These are phyloP conservation scores for Trichoderma arundinaceum DNA, from an alignment of 2,329 filamentous ascomycete genomes.

Conservation along the genomic window DNA sequence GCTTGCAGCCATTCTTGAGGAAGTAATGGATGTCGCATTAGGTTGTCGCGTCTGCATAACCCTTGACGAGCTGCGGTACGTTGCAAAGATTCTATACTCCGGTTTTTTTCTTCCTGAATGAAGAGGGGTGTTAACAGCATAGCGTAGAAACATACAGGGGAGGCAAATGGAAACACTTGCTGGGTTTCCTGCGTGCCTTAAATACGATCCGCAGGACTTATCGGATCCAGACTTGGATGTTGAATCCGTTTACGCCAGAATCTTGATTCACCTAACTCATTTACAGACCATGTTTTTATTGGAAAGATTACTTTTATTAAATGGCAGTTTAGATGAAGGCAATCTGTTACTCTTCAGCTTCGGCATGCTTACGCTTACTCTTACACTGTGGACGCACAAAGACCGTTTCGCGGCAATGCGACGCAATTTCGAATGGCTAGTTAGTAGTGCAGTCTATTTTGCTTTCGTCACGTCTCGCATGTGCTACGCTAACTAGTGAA, in stretches of 20 bases:
- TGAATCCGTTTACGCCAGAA: conserved; percentile 49
- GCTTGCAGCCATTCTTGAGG: conserved; percentile 60
- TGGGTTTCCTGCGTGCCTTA: conserved; percentile 45
- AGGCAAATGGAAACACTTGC: conserved; percentile 9
- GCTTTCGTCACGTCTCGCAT: background rate
- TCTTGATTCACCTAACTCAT: conserved; percentile 56
- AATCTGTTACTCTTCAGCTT: conserved; percentile 53
- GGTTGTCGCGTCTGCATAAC: conserved; percentile 38
- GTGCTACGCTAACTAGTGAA: background rate
- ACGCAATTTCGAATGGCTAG: conserved; percentile 57
- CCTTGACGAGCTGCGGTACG: conserved; percentile 23
- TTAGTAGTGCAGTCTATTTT: conserved; percentile 36
- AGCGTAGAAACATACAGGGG: conserved; percentile 11
- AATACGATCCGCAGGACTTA: conserved; percentile 48
- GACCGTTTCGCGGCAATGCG: conserved; percentile 52
- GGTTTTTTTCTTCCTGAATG: no score
- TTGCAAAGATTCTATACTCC: no score
- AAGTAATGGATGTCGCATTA: conserved; percentile 63
- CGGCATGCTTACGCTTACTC: conserved; percentile 54
- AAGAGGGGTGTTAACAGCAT: background rate
- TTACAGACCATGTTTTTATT: conserved; percentile 65
- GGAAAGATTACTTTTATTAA: conserved; percentile 60
- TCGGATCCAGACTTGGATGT: conserved; percentile 42
- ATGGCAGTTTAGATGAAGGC: conserved; percentile 46
- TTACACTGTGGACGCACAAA: conserved; percentile 57